Evolutionary conservation across 352 stramenopile genomes (phyloP), one percentile per base, ranked within the genome.

Genomic region (Aphanomyces astaci): DNA sequence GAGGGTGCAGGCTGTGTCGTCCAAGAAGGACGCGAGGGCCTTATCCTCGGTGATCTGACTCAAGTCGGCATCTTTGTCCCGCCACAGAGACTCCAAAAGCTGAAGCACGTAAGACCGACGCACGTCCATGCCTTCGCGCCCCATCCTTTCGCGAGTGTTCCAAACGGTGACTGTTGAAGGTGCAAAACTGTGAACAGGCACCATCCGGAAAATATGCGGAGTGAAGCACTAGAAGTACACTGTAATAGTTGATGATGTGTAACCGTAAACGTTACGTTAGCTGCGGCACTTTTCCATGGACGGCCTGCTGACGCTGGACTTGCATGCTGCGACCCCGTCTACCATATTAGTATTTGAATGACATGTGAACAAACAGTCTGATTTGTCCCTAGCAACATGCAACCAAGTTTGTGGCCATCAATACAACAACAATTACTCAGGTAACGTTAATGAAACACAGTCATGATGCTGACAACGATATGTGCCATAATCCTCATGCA

Each of bases 81-180:
- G 75, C 82, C 83, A 94, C 27, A 94, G 71, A 63, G 80, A 79
- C 53, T 77, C 67, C 15, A 94, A 78, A 43, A 94, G 59, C 62
- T 71, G 78, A 7, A 77, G 69, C 52, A 92, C 71, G 53, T 92
- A 94, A 31, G 68, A 73, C 11, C 78, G 81, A 9, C 83, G 79
- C 59, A 77, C 77, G 52, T 88, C 80, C 4, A 64, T 63, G 46
- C 67, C 62, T 17, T 68, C 43, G 33, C 51, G 62, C 15, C 40
- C 62, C 62, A 68, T 68, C 22, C 33, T 32, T 36, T 32, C 51
- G 13, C 51, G 22, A 59, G 17, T 22, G 30, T 33, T 59, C 51
- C 51, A 59, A 59, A 33, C n/a, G 13, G 51, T 59, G 51, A 59
- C 51, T 59, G 51, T 59, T 59, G 51, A 59, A 59, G 51, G 19